Evolutionary conservation across 2,329 filamentous ascomycete species (phyloP), one percentile per base, ranked within the genome.

Genomic region (Laburnicola sp.): DNA sequence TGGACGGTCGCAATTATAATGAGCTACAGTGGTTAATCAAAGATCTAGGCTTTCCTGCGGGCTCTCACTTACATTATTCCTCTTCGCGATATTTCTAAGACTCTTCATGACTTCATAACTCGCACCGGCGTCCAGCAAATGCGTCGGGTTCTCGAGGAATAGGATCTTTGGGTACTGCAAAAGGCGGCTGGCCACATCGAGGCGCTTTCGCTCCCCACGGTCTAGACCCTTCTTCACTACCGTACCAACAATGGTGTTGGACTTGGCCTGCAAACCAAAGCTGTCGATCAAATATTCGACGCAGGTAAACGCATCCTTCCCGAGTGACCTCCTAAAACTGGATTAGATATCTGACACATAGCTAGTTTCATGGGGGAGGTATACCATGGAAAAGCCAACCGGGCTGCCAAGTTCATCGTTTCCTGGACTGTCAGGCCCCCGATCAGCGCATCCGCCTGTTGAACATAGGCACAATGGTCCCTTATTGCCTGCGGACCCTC

Each of bases 1-100:
- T 94, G 89, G 57, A 94, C 92, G 42, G 86, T 89, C 2, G 86
- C 86, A 51, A 94, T 84, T 26, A 93, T 83, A 56, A 93, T 84
- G 56, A 93, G 77, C 82, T 86, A 53, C 16, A 16, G 16, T 16
- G 16, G 16, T 16, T 16, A 16, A 16, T 16, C 16, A 16, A 16
- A 16, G 16, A 16, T 16, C 1, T 16, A 16, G 16, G 16, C 16
- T 16, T 16, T 16, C 16, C 16, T 16, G 16, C 16, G 16, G 16
- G 16, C 16, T 16, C 16, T 1, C 6, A 56, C 79, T 56, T 60
- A 85, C 83, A 48, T 86, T 86, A 68, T 88, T 83, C 50, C 78
- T 78, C 62, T 78, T 80, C 1, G 84, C 87, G 31, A 90, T 79
- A 7, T 77, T 75, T 64, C 81, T 84, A 46, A 91, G 79, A 66